These are phyloP conservation scores for Monosporozyma yasuniensis DNA, from an alignment of 805 yeast species.

Conservation along the genomic window DNA sequence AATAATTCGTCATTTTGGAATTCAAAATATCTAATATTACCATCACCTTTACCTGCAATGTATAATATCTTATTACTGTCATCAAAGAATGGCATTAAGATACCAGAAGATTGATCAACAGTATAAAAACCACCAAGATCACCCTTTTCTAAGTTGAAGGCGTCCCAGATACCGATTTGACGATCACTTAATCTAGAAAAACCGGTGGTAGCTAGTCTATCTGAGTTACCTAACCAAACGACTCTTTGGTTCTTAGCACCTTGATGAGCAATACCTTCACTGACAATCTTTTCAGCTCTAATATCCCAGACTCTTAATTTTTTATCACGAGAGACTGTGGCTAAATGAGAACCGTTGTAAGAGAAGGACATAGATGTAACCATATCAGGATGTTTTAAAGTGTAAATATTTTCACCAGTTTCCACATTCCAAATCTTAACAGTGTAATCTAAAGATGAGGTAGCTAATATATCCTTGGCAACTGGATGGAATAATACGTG, in stretches of 20 bases:
- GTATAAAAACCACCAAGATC: conserved; percentile 84
- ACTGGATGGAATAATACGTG: conserved; percentile 85
- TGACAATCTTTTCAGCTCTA: conserved; percentile 59
- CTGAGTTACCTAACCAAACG: conserved; percentile 81
- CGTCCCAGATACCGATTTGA: conserved; percentile 91
- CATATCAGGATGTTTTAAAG: conserved; percentile 79
- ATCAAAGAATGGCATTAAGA: conserved; percentile 85
- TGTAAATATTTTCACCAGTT: conserved; percentile 58
- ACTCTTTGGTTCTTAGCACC: conserved; percentile 90
- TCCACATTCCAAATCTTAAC: conserved; percentile 87
- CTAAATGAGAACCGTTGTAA: conserved; percentile 78
- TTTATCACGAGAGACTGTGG: conserved; percentile 87
- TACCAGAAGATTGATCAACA: conserved; percentile 87
- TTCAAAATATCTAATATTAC: conserved; percentile 91
- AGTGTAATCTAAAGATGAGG: conserved; percentile 83
- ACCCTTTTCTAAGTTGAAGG: conserved; percentile 62
- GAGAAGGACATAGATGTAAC: conserved; percentile 91
- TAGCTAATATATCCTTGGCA: conserved; percentile 78
- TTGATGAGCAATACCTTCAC: conserved; percentile 82
- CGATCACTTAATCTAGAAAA: conserved; percentile 89
- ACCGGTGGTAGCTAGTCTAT: conserved; percentile 87
- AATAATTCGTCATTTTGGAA: conserved; percentile 74
- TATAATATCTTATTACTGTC: conserved; percentile 70
- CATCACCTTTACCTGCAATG: conserved; percentile 96
- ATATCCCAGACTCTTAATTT: conserved; percentile 87